Evolutionary conservation across 2,329 filamentous ascomycete genomes (phyloP).

Genomic region (Xylaria sp.): DNA sequence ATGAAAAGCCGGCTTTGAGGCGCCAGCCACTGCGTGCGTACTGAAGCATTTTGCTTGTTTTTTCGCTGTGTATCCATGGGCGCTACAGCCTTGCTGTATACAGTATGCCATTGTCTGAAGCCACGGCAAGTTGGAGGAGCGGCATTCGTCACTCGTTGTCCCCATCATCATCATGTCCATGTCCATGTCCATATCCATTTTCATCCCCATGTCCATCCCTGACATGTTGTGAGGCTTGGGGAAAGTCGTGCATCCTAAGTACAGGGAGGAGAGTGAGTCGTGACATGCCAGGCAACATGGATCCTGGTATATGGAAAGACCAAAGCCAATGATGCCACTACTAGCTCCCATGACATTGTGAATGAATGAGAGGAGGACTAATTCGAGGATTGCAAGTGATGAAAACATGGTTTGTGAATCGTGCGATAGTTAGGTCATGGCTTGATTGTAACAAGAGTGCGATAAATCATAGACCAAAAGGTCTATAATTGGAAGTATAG

Average conservation of each 20-base stretch:
- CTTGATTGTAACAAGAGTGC: background rate
- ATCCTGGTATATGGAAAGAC: conserved; percentile 46
- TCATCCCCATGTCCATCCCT: conserved; percentile 28
- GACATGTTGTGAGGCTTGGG: conserved; percentile 21
- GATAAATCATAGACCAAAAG: background rate
- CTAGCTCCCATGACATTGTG: conserved; percentile 24
- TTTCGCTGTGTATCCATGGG: conserved; percentile 38
- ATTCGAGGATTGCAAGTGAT: background rate
- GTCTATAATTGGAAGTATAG: background rate
- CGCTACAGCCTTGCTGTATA: conserved; percentile 35
- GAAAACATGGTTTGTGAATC: conserved; percentile 20
- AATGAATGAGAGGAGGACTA: conserved; percentile 2
- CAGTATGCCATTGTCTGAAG: conserved; percentile 42
- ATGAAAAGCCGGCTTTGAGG: conserved; percentile 42
- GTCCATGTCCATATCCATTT: conserved; percentile 45
- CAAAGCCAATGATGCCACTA: conserved; percentile 47
- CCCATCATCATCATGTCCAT: conserved; percentile 34
- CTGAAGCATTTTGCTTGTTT: conserved; percentile 48
- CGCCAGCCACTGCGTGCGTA: conserved; percentile 39
- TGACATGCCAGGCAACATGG: conserved; percentile 46
- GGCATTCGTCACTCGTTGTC: conserved; percentile 39
- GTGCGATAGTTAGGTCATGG: background rate
- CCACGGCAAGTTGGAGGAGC: conserved; percentile 37
- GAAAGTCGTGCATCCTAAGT: conserved; percentile 47
- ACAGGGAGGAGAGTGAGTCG: conserved; percentile 44